phyloP scores from a whole-genome alignment of 805 yeast genomes.

The Starmerella vaccinii region DNA sequence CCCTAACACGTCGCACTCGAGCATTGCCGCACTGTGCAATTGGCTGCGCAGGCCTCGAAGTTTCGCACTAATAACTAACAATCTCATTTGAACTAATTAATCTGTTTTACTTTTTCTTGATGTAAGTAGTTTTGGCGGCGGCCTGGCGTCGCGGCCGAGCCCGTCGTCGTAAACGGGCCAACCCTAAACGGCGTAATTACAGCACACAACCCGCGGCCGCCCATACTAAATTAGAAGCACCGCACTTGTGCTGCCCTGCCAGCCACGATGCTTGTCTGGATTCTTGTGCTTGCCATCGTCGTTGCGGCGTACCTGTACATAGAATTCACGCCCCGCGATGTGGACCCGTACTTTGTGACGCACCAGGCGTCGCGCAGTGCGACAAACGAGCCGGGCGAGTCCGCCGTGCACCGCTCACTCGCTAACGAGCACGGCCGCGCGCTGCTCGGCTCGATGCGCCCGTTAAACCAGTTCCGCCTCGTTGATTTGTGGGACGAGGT shows the following conservation, averaged over 20 bases:
- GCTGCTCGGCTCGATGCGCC: constrained; percentile 16
- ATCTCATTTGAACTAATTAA: too few relatives aligned
- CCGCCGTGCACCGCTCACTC: constrained; percentile 66
- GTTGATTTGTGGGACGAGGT: constrained; percentile 42
- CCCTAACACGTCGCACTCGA: too few relatives aligned
- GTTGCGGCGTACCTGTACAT: constrained; percentile 20
- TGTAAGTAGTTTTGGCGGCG: too few relatives aligned
- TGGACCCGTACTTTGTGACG: constrained; percentile 29
- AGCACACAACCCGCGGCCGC: neutral
- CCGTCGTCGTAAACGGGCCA: too few relatives aligned
- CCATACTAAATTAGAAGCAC: too few relatives aligned
- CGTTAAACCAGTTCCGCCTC: constrained; percentile 50
- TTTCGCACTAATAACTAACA: too few relatives aligned
- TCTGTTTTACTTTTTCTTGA: too few relatives aligned
- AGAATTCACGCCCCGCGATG: constrained; percentile 29
- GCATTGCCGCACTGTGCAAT: too few relatives aligned
- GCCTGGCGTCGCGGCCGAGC: too few relatives aligned
- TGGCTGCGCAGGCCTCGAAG: too few relatives aligned
- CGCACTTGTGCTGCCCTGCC: too few relatives aligned
- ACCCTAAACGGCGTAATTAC: neutral
- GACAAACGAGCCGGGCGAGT: constrained; percentile 55
- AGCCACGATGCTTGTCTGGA: constrained; percentile 24
- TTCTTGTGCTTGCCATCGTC: constrained; percentile 14
- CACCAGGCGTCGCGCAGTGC: constrained; percentile 57
- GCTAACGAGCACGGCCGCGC: constrained; percentile 55